Conservation (phyloP, 2,329 filamentous ascomycete genomes). For the Ceratocystiopsis sp. region DNA sequence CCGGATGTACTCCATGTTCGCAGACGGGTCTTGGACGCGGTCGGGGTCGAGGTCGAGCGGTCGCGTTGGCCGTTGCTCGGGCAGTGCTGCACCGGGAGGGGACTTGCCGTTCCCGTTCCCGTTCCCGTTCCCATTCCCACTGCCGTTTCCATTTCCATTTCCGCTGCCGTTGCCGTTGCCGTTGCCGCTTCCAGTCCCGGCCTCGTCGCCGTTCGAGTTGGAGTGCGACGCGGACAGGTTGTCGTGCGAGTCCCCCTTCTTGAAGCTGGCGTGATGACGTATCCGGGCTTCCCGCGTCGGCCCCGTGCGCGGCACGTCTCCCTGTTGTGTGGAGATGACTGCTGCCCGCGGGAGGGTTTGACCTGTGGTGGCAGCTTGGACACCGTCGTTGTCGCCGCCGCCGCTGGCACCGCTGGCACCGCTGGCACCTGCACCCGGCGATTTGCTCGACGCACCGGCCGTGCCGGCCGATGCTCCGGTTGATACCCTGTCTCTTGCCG, state of each 20-base stretch:
- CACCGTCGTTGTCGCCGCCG: not conserved
- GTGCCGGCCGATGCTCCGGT: too few species aligned
- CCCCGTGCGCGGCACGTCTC: not conserved
- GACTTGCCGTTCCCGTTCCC: constrained; percentile 17
- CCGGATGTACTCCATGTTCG: constrained; percentile 67
- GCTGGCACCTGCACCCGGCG: not conserved
- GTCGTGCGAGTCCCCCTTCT: constrained; percentile 25
- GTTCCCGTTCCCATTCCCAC: constrained; percentile 11
- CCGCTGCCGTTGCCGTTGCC: constrained; percentile 1
- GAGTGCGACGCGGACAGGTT: constrained; percentile 29
- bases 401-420: not conserved
- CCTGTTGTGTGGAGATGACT: too few species aligned
- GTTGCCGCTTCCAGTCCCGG: not conserved
- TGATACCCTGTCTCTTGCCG: too few species aligned
- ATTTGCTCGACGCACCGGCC: not conserved
- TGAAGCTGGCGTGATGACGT: constrained; percentile 15
- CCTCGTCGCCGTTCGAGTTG: constrained; percentile 28
- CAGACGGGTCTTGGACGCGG: constrained; percentile 54
- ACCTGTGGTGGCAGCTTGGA: not conserved
- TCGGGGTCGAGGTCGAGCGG: constrained; percentile 63
- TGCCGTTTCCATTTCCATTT: constrained; percentile 6
- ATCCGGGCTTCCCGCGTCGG: constrained; percentile 31
- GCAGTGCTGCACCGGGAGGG: constrained; percentile 20
- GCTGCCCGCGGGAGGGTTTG: too few species aligned
- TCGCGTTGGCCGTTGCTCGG: constrained; percentile 61